These are phyloP conservation scores for Diplodia intermedia DNA, from an alignment of 2,329 filamentous ascomycete genomes.

Conservation along the genomic window DNA sequence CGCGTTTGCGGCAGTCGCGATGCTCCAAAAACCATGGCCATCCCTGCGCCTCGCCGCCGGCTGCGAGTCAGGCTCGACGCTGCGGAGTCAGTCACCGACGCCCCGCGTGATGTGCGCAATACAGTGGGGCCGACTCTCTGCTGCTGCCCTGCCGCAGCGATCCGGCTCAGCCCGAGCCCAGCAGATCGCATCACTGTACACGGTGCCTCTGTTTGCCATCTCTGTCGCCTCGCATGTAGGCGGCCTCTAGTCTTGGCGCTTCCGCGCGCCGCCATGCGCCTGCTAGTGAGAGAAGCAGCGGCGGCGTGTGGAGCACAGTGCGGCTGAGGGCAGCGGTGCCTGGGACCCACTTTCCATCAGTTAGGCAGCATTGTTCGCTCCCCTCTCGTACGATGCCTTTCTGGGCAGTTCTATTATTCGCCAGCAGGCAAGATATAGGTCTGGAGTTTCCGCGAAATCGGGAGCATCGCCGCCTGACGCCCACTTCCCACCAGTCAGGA, in stretches of 20 bases:
- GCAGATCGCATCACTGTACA: not conserved
- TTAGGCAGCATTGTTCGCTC: slow-evolving; percentile 5
- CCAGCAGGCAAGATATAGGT: not conserved
- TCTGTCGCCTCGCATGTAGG: not conserved
- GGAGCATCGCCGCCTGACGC: not conserved
- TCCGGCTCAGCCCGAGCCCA: slow-evolving; percentile 20
- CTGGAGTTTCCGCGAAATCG: too few species aligned
- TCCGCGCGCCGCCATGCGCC: too few species aligned
- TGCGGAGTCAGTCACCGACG: slow-evolving; percentile 23
- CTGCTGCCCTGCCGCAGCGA: slow-evolving; percentile 18
- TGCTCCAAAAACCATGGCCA: not conserved
- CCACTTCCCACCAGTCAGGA: not conserved
- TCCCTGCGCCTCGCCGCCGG: slow-evolving; percentile 7
- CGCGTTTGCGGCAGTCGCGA: not conserved
- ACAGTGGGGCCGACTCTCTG: slow-evolving; percentile 18
- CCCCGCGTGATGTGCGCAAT: slow-evolving; percentile 29
- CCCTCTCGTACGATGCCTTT: not conserved
- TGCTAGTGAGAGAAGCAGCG: not conserved
- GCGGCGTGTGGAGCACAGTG: not conserved
- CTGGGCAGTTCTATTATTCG: not conserved
- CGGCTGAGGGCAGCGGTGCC: slow-evolving; percentile 13
- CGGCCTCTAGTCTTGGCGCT: not conserved
- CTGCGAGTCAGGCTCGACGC: slow-evolving; percentile 22
- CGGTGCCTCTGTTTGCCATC: not conserved
- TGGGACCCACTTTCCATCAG: not conserved